These are phyloP conservation scores for Amoeboaphelidium protococcarum DNA, from an alignment of 371 early-diverging fungal genomes.

Conservation along the genomic window DNA sequence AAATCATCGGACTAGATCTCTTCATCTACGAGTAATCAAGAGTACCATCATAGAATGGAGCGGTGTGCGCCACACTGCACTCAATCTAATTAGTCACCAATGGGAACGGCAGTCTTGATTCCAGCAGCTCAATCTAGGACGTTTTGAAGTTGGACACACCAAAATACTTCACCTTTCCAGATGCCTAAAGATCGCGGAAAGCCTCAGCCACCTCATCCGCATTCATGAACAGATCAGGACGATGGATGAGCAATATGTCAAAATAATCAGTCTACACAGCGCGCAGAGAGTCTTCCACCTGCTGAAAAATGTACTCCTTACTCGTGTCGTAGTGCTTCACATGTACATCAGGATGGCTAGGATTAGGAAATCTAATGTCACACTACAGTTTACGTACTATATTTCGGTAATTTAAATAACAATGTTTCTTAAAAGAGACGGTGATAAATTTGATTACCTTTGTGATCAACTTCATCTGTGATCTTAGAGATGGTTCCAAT, in stretches of 20 bases:
- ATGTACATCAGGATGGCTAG: constrained; percentile 3
- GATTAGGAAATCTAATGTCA: not conserved
- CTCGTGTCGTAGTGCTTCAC: constrained; percentile 13
- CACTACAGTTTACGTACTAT: too few species aligned
- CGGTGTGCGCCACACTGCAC: constrained; percentile 2
- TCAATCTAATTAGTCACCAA: constrained; percentile 14
- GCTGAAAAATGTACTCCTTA: constrained; percentile 9
- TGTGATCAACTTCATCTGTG: constrained; percentile 9
- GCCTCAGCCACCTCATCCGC: constrained; percentile 12
- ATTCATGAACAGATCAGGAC: constrained; percentile 14
- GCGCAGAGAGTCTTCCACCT: constrained; percentile 7
- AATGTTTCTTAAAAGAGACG: too few species aligned
- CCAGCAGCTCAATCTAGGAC: constrained; percentile 7
- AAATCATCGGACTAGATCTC: constrained; percentile 11
- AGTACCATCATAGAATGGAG: constrained; percentile 6
- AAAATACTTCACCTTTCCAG: constrained; percentile 8
- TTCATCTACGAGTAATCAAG: constrained; percentile 1
- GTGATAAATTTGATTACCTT: too few species aligned
- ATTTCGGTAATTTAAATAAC: too few species aligned
- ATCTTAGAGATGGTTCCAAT: constrained; percentile 9
- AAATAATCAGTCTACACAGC: constrained; percentile 7
- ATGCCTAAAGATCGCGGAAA: constrained; percentile 2
- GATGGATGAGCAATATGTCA: constrained; percentile 12
- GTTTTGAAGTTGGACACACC: constrained; percentile 11
- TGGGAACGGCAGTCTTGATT: constrained; percentile 5